phyloP scores from a whole-genome alignment of 441 rosid species.

The Pelargonium fulgidum region DNA sequence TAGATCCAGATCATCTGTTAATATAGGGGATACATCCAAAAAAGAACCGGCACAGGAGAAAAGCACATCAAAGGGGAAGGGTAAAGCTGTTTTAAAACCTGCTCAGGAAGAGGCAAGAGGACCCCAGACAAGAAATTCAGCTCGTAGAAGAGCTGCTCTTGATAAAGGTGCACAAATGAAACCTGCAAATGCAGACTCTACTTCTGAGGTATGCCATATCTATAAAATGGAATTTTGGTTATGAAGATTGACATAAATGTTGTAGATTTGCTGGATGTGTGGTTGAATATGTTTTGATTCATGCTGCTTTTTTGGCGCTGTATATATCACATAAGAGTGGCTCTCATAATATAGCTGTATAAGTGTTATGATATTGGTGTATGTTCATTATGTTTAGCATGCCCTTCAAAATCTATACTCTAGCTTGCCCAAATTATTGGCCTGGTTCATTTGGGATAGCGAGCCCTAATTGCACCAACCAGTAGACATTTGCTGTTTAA shows the following conservation, averaged over 20 bases:
- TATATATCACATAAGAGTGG: neutral
- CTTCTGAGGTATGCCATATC: slow-evolving; percentile 69
- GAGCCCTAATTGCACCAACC: neutral
- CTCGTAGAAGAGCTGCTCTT: slow-evolving; percentile 74
- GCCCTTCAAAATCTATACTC: neutral
- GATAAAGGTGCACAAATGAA: slow-evolving; percentile 78
- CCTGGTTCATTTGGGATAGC: neutral
- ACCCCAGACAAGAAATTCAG: slow-evolving; percentile 92
- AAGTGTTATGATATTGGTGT: neutral
- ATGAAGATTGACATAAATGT: neutral
- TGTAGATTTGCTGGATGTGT: neutral
- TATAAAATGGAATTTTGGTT: neutral
- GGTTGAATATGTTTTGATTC: neutral
- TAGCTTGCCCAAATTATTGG: neutral
- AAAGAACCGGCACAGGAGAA: slow-evolving; percentile 69
- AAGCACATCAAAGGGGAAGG: slow-evolving; percentile 88
- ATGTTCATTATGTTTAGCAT: neutral
- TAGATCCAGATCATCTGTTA: slow-evolving; percentile 80
- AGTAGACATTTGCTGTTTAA: neutral
- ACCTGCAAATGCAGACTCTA: slow-evolving; percentile 67
- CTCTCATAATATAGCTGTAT: no score
- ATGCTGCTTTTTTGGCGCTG: neutral
- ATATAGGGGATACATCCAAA: slow-evolving; percentile 59
- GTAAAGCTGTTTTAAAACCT: slow-evolving; percentile 90
- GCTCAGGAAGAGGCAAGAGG: slow-evolving; percentile 71